These are phyloP conservation scores for Leishmania gerbilli DNA, from an alignment of 208 protist species.

Conservation along the genomic window DNA sequence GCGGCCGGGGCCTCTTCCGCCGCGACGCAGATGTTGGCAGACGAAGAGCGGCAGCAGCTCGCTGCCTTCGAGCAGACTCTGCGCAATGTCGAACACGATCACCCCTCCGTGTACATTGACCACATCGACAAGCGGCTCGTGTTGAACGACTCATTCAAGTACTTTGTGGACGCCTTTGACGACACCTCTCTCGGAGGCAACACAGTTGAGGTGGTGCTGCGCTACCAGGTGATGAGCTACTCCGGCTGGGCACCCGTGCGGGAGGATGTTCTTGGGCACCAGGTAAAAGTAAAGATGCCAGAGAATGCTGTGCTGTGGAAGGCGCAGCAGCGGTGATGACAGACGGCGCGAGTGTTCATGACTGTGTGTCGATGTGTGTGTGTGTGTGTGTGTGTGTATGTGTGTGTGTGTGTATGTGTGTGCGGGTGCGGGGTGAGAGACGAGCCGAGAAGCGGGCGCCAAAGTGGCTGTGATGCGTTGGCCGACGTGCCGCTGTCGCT, in stretches of 20 bases:
- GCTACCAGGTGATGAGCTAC: slow-evolving; percentile 80
- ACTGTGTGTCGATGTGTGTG: neutral
- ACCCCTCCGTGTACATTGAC: slow-evolving; percentile 33
- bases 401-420: neutral
- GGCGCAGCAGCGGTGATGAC: neutral
- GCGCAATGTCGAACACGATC: slow-evolving; percentile 32
- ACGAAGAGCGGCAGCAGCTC: slow-evolving; percentile 42
- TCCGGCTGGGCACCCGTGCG: slow-evolving; percentile 64
- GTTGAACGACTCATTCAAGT: slow-evolving; percentile 62
- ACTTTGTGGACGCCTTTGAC: slow-evolving; percentile 56
- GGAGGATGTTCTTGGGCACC: slow-evolving; percentile 35
- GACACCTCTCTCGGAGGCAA: slow-evolving; percentile 18
- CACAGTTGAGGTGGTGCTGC: slow-evolving; percentile 52
- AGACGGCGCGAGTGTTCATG: too few relatives aligned
- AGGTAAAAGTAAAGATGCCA: slow-evolving; percentile 12
- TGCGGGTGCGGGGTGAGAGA: neutral
- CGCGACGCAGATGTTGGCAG: slow-evolving; percentile 31
- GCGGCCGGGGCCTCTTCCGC: neutral
- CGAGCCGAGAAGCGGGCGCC: neutral
- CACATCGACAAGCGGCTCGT: slow-evolving; percentile 41
- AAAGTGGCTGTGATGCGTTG: neutral
- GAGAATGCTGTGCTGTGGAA: neutral
- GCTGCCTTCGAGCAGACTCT: slow-evolving; percentile 20
- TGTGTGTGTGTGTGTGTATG: neutral
- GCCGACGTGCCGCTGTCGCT: neutral